Evolutionary conservation across 1,139 yeast genomes (phyloP), one percentile per base, ranked within the genome.

Genomic region (Zygotorulaspora mrakii): DNA sequence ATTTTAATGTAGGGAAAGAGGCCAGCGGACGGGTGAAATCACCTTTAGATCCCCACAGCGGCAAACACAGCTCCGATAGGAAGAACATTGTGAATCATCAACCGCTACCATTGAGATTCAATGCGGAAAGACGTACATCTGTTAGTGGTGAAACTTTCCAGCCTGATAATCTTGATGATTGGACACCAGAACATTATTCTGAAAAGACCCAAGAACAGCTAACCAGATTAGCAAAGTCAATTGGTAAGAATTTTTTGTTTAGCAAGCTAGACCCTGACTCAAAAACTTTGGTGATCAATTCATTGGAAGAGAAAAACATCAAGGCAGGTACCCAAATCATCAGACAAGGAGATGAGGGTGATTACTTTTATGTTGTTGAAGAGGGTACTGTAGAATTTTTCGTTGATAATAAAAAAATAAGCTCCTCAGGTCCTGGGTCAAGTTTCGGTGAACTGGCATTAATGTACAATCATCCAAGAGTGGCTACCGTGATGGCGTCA

Each of bases 391-490:
- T 91, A 39, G 94, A 86, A 49, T 88, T 80, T 57, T 75, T 74
- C 52, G 89, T 84, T 33, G 77, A 86, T 59, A 89, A 82, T 37
- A 64, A 74, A 39, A 76, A 79, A 56, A 94, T 88, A 37, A 83
- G 78, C 54, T 71, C 84, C 2, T 76, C 87, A 20, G 82, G 85
- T 14, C 79, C 87, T 33, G 96, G 97, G 3, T 79, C 95, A 5
- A 82, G 94, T 32, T 91, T 91, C 66, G 98, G 98, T 57, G 98
- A 91, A 65, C 74, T 91, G 58, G 98, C 98, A 1, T 75, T 91
- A 55, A 88, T 91, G 96, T 91, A 91, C 69, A 91, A 91, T 65
- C 81, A 96, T 14, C 97, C 97, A 46, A 79, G 98, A 66, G 98
- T 97, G 5, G 98, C 97, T 12, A 88, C 97, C 1, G 97, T 87